phyloP scores from a whole-genome alignment of 2,329 filamentous ascomycete genomes.

The Diplodia sapinea region DNA sequence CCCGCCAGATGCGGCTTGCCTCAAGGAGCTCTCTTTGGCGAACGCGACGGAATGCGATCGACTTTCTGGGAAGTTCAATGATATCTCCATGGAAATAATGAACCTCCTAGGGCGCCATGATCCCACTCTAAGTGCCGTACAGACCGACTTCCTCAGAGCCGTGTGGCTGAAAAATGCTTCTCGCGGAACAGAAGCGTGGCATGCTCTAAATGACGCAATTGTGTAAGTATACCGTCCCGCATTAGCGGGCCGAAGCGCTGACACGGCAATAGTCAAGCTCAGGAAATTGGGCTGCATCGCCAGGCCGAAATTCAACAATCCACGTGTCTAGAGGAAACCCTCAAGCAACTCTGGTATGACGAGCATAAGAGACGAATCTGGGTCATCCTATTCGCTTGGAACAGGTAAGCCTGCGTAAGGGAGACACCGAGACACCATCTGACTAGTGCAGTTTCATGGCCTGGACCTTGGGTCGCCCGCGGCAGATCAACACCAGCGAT shows the following conservation, averaged over 20 bases:
- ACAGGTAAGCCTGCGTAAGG: not conserved
- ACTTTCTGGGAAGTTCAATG: not conserved
- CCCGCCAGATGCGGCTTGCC: not conserved
- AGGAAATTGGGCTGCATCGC: conserved; percentile 18
- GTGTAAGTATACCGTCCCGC: not conserved
- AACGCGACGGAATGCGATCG: conserved; percentile 11
- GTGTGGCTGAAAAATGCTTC: conserved; percentile 18
- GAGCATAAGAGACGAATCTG: conserved; percentile 19
- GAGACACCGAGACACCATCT: not conserved
- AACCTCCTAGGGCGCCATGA: conserved; percentile 7
- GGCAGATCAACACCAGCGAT: conserved; percentile 12
- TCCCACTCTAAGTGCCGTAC: conserved; percentile 9
- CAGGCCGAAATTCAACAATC: conserved; percentile 13
- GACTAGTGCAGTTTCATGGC: conserved; percentile 12
- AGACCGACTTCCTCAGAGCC: conserved; percentile 17
- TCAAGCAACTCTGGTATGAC: conserved; percentile 13
- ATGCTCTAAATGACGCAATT: conserved; percentile 12
- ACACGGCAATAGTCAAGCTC: not conserved
- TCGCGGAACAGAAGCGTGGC: conserved; percentile 18
- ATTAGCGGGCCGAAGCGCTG: not conserved
- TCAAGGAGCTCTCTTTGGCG: not conserved
- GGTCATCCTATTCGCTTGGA: conserved; percentile 16
- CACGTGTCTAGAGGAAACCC: conserved; percentile 1
- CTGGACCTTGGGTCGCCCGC: not conserved
- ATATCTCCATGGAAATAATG: conserved; percentile 17